Percentiles rank a stretch among this genome's conserved stretches.
phyloP scores from a whole-genome alignment of 495 filamentous ascomycete species.

The Neurospora sp. region DNA sequence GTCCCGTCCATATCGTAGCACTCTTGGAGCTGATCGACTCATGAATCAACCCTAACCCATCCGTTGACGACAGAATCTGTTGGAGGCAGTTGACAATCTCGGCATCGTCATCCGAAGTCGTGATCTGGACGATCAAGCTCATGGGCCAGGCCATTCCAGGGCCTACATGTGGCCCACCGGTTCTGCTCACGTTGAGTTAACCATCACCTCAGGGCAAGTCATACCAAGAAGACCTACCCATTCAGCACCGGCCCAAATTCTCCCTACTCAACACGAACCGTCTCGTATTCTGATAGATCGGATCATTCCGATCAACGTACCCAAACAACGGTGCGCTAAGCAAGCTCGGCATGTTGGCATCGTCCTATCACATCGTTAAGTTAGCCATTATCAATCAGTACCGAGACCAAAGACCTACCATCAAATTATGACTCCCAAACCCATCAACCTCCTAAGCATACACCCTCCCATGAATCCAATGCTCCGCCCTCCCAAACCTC shows the following conservation, averaged over 20 bases:
- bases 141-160: slow-evolving; percentile 47
- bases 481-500: no score
- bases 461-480: no score
- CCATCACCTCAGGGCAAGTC: not conserved
- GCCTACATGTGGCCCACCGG: slow-evolving; percentile 51
- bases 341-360: slow-evolving; percentile 53
- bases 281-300: slow-evolving; percentile 46
- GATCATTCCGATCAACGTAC: slow-evolving; percentile 37
- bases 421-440: no score
- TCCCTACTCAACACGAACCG: slow-evolving; percentile 40
- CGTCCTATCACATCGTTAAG: slow-evolving; percentile 19
- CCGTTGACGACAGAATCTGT: slow-evolving; percentile 43
- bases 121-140: slow-evolving; percentile 34
- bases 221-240: slow-evolving; percentile 30
- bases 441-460: no score
- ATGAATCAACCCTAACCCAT: slow-evolving; percentile 35
- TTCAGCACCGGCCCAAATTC: slow-evolving; percentile 47
- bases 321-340: slow-evolving; percentile 45
- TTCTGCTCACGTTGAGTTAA: slow-evolving; percentile 40
- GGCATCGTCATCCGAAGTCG: slow-evolving; percentile 42
- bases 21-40: slow-evolving; percentile 27
- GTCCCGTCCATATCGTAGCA: slow-evolving; percentile 34
- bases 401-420: not conserved
- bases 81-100: slow-evolving; percentile 42
- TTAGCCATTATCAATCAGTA: not conserved